phyloP scores from a whole-genome alignment of 352 stramenopile species.

The Pythium vanterpoolii region DNA sequence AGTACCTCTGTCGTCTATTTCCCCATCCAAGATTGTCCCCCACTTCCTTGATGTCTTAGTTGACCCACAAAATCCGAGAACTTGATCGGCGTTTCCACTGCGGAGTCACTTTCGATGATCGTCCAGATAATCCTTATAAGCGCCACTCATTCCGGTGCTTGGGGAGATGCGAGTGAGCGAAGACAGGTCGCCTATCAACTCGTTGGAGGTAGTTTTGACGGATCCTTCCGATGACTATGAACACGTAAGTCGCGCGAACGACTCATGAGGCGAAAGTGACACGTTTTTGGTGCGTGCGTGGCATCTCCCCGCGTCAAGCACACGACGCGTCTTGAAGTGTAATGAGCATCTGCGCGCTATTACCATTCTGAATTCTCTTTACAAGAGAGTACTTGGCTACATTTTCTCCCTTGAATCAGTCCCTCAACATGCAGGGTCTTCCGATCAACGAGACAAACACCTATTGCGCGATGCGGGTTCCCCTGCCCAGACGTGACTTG shows the following conservation, averaged over 20 bases:
- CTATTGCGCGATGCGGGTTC: too few species aligned
- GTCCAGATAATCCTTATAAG: too few species aligned
- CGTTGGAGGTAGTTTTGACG: not conserved
- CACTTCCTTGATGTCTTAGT: too few species aligned
- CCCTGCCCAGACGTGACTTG: too few species aligned
- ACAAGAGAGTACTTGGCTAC: not conserved
- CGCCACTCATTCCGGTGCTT: too few species aligned
- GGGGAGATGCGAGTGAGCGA: slow-evolving; percentile 7
- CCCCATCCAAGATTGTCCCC: too few species aligned
- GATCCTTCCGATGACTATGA: not conserved
- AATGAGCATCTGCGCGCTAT: not conserved
- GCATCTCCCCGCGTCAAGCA: not conserved
- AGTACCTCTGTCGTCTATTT: too few species aligned
- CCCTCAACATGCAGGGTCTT: too few species aligned
- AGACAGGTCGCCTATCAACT: not conserved
- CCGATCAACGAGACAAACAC: not conserved
- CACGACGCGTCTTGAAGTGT: not conserved
- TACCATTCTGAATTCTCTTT: not conserved
- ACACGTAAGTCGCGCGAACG: slow-evolving; percentile 12
- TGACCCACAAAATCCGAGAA: too few species aligned
- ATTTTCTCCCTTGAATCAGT: not conserved
- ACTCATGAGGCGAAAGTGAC: not conserved
- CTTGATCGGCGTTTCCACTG: too few species aligned
- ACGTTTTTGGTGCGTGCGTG: not conserved
- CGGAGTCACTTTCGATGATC: too few species aligned